Evolutionary conservation across 768 basidiomycete species (phyloP).

Genomic region (Mycena olivaceomarginata): DNA sequence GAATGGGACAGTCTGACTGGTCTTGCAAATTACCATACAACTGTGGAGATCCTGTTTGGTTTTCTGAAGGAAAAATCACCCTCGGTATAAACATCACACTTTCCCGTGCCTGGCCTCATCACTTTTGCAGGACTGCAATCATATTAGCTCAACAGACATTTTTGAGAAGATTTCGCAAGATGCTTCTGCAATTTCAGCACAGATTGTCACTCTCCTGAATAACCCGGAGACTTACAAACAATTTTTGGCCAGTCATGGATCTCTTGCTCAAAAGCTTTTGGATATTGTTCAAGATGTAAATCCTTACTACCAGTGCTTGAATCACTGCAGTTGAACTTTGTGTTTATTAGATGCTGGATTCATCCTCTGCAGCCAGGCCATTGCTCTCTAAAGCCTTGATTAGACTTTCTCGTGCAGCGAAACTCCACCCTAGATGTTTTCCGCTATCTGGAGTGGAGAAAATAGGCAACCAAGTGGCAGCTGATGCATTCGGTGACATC

Average conservation of each 20-base stretch:
- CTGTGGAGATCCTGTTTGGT: not conserved
- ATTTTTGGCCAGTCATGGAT: not conserved
- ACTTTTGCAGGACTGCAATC: too few relatives aligned
- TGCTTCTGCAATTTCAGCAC: not conserved
- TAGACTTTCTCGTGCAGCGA: not conserved
- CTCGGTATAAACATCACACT: not conserved
- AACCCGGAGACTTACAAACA: not conserved
- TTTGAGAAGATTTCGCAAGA: not conserved
- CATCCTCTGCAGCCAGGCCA: not conserved
- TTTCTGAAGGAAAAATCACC: not conserved
- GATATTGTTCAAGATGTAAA: not conserved
- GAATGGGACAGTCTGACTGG: not conserved
- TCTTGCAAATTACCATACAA: not conserved
- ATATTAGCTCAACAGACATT: not conserved
- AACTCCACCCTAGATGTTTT: not conserved
- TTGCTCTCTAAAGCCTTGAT: not conserved
- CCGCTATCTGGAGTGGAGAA: not conserved
- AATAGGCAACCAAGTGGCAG: constrained; percentile 6
- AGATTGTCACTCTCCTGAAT: not conserved
- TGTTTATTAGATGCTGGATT: not conserved
- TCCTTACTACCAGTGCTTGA: not conserved
- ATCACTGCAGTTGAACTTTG: not conserved
- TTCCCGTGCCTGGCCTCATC: too few relatives aligned
- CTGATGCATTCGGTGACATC: not conserved
- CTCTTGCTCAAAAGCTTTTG: constrained; percentile 9